Percentiles rank a stretch among this genome's conserved stretches.
These are phyloP conservation scores for Blastocrithidia nonstop DNA, from an alignment of 208 protist genomes.

Conservation along the genomic window DNA sequence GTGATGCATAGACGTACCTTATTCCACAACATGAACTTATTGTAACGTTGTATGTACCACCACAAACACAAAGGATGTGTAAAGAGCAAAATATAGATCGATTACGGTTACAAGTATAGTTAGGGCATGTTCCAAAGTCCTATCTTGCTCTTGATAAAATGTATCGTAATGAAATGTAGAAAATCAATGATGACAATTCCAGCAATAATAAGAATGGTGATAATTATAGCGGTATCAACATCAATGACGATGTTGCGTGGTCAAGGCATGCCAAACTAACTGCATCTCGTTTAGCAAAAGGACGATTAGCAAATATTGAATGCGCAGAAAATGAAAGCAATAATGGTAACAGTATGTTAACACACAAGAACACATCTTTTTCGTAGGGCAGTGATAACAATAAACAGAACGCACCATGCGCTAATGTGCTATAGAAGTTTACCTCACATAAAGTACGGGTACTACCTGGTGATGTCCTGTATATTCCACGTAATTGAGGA, in stretches of 20 bases:
- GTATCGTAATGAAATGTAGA: not conserved
- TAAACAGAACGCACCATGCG: not conserved
- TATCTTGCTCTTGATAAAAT: not conserved
- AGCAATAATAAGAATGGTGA: no score
- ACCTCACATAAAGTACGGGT: constrained; percentile 45
- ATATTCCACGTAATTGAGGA: constrained; percentile 49
- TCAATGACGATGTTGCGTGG: no score
- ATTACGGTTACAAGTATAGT: constrained; percentile 14
- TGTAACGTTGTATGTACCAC: constrained; percentile 34
- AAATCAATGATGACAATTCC: not conserved
- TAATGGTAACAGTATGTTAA: constrained; percentile 17
- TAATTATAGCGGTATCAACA: no score
- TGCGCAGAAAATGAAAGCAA: constrained; percentile 1
- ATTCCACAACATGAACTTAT: constrained; percentile 66
- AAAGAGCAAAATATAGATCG: constrained; percentile 35
- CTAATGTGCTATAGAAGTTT: not conserved
- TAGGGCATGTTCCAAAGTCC: constrained; percentile 11
- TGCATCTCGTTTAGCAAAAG: no score
- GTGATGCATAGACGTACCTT: constrained; percentile 56
- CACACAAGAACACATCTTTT: constrained; percentile 2
- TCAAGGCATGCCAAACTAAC: no score
- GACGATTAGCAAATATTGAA: no score
- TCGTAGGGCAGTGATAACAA: not conserved
- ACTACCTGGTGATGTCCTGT: constrained; percentile 68
- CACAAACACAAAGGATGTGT: constrained; percentile 20